Conservation (phyloP, 78 protist genomes). For the Bodo saltans region DNA sequence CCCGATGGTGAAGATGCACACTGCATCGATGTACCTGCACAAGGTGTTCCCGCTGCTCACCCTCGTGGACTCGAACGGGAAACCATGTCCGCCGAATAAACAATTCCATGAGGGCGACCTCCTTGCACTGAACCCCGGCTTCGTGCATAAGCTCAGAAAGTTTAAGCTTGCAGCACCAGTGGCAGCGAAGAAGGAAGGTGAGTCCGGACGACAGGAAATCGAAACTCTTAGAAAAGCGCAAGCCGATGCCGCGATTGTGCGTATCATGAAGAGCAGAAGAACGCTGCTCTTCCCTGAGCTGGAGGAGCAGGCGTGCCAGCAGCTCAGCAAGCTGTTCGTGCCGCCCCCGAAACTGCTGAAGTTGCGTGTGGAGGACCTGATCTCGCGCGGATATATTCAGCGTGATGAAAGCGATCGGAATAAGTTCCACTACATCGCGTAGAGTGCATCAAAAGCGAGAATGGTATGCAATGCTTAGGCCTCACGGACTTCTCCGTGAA, state of each 20-base stretch:
- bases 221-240: neutral
- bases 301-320: conserved; percentile 7
- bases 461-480: too few relatives aligned
- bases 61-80: neutral
- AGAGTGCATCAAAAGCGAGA: too few relatives aligned
- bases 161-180: neutral
- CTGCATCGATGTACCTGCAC: neutral
- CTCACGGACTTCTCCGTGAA: too few relatives aligned
- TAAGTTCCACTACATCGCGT: conserved; percentile 3
- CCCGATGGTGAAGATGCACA: neutral
- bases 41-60: neutral
- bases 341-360: conserved; percentile 15
- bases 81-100: neutral
- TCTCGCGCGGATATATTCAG: conserved; percentile 5
- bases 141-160: neutral
- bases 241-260: conserved; percentile 36
- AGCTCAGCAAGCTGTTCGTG: conserved; percentile 19
- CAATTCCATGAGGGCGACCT: neutral
- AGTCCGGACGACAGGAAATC: neutral
- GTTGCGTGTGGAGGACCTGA: conserved; percentile 24
- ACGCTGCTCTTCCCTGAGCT: conserved; percentile 4
- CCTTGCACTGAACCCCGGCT: neutral
- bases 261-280: conserved; percentile 31
- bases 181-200: neutral
- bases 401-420: conserved; percentile 26